Conservation (phyloP, 176 grass and related monocot species). For the Aegilops bicornis region DNA sequence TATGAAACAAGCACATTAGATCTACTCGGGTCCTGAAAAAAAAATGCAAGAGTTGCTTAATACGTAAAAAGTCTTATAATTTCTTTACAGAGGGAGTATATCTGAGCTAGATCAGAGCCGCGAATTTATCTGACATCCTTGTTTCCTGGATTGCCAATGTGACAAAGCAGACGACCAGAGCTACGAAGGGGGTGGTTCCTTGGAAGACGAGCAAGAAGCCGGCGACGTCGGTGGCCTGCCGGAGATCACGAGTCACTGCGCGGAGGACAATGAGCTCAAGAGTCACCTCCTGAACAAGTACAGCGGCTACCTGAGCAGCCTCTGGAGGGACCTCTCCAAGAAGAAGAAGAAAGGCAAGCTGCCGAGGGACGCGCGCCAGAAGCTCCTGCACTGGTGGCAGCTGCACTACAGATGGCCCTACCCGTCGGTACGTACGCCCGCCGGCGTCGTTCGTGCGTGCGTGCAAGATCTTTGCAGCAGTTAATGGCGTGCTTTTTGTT, state of each 20-base stretch:
- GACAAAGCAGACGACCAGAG: slow-evolving; percentile 40
- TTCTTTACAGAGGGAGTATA: no score
- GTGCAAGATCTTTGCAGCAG: background rate
- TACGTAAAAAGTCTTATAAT: no score
- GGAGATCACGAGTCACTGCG: slow-evolving; percentile 22
- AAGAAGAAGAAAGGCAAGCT: slow-evolving; percentile 95
- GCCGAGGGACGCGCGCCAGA: slow-evolving; percentile 75
- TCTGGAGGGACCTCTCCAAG: slow-evolving; percentile 81
- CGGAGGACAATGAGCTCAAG: slow-evolving; percentile 75
- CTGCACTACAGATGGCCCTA: slow-evolving; percentile 86
- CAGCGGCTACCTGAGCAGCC: slow-evolving; percentile 78
- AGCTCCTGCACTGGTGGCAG: slow-evolving; percentile 90
- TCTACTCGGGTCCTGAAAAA: no score
- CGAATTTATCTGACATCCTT: background rate
- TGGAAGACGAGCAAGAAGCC: slow-evolving; percentile 53
- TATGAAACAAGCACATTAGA: no score
- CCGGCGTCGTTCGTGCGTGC: no score
- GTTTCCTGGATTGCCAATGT: background rate
- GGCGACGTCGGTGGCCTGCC: slow-evolving; percentile 19
- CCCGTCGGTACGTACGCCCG: slow-evolving; percentile 54
- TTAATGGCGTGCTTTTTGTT: no score
- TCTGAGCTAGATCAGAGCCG: no score
- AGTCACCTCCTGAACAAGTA: slow-evolving; percentile 79
- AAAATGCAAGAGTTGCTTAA: no score
- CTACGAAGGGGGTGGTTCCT: slow-evolving; percentile 43